Base-by-base conservation (phyloP, 2,329 filamentous ascomycete genomes). In the Escovopsis sp. region DNA sequence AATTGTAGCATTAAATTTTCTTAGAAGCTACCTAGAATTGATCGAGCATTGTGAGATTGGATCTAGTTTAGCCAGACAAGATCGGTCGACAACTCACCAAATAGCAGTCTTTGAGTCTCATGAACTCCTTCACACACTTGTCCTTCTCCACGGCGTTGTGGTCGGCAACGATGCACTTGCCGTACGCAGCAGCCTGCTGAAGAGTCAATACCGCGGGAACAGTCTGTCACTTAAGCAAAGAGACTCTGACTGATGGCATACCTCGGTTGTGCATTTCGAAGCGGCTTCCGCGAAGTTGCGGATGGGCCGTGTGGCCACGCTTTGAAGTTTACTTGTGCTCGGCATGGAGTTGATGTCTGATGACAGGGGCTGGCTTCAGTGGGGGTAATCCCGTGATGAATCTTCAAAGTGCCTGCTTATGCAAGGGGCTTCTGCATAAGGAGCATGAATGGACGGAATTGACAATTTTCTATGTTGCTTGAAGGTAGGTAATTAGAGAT, bases 91-190 rank as follows among this genome's bases (percentile, higher is more conserved):
- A 15, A 39, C 41, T 11, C 35, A 44, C 30, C 18, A 37, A 12
- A 19, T 86, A 94, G 58, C 89, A 96, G 51, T 94, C 72, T 59
- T 94, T 94, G 39, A 96, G 61, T 50, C 67, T 77, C 61, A 91
- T 68, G 52, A 98, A 96, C 56, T 95, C 87, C 45, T 77, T 77
- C 4, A 72, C 70, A 56, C 91, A 98, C 69, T 91, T 91, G 57
- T 95, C 85, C 58, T 94, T 94, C 53, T 87, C 75, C 3, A 94
- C 77, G 4, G 86, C 77, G 57, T 89, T 89, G 64, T 94, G 96
- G 57, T 96, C 89, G 34, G 77, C 76, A 40, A 89, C 74, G 49
- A 98, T 80, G 59, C 91, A 98, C 68, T 87, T 88, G 51, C 89
- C 91, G 56, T 96, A 98, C 11, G 75, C 69, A 3, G 85, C 72